A percentile compares a stretch with the other conserved stretches of the same genome.
These are phyloP conservation scores for Nakaseomyces nivariensis DNA, from an alignment of 1,139 yeast genomes.

Conservation along the genomic window DNA sequence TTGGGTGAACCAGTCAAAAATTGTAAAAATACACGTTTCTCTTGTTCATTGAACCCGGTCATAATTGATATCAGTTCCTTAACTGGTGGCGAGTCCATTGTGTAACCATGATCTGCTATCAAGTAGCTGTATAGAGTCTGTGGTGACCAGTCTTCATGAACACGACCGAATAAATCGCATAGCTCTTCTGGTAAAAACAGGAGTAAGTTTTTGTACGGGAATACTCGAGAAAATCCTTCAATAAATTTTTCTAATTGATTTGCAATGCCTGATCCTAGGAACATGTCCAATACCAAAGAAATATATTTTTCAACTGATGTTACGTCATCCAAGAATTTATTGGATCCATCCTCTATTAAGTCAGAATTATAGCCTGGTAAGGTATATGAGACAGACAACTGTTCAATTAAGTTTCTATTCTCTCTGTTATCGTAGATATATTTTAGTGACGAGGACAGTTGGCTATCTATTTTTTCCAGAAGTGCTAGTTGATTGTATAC, in stretches of 20 bases:
- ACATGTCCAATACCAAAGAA: slow-evolving; percentile 46
- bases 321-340: slow-evolving; percentile 33
- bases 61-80: slow-evolving; percentile 51
- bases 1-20: slow-evolving; percentile 92
- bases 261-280: slow-evolving; percentile 54
- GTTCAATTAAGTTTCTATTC: slow-evolving; percentile 27
- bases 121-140: slow-evolving; percentile 51
- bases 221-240: slow-evolving; percentile 74
- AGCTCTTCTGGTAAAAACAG: slow-evolving; percentile 70
- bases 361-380: slow-evolving; percentile 70
- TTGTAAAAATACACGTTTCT: slow-evolving; percentile 68
- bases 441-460: slow-evolving; percentile 50
- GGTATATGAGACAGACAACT: slow-evolving; percentile 53
- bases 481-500: slow-evolving; percentile 14
- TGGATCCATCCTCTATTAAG: slow-evolving; percentile 47
- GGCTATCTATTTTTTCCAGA: slow-evolving; percentile 48
- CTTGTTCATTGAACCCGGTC: slow-evolving; percentile 40
- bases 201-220: slow-evolving; percentile 65
- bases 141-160: slow-evolving; percentile 80
- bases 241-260: slow-evolving; percentile 61
- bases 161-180: slow-evolving; percentile 58
- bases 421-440: slow-evolving; percentile 40
- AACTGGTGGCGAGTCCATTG: slow-evolving; percentile 57
- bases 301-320: slow-evolving; percentile 48
- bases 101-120: slow-evolving; percentile 87